Evolutionary conservation across 2,329 filamentous ascomycete species (phyloP).

Genomic region (Aspergillus proliferans): DNA sequence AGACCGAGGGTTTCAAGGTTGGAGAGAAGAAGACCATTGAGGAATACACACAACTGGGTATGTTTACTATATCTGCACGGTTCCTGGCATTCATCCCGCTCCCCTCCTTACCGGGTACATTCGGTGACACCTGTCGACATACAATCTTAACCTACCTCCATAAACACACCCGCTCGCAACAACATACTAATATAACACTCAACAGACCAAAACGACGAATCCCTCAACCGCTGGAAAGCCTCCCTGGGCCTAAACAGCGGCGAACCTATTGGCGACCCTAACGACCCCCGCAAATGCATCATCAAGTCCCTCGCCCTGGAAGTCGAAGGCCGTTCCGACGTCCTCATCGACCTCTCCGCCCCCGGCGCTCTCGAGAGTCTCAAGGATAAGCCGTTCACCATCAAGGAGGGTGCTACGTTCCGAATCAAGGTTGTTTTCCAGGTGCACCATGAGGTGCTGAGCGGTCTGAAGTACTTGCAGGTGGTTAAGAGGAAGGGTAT

Average conservation of each 20-base stretch:
- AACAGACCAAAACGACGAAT: constrained; percentile 71
- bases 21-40: constrained; percentile 97
- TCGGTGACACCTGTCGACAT: neutral
- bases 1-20: constrained; percentile 95
- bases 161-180: neutral
- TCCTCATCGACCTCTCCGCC: constrained; percentile 77
- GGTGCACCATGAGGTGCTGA: constrained; percentile 94
- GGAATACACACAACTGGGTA: constrained; percentile 90
- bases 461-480: constrained; percentile 92
- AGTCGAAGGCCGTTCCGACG: constrained; percentile 71
- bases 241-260: constrained; percentile 78
- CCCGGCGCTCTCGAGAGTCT: constrained; percentile 69
- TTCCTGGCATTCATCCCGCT: neutral
- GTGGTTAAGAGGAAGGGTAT: constrained; percentile 85
- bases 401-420: constrained; percentile 92
- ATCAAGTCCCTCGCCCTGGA: constrained; percentile 88
- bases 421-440: constrained; percentile 92
- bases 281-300: constrained; percentile 83
- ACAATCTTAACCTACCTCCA: too few species aligned
- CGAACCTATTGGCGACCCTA: constrained; percentile 65
- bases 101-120: neutral
- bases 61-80: constrained; percentile 25
- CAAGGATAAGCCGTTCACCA: constrained; percentile 89
- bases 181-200: neutral
- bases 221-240: constrained; percentile 94